A percentile compares a stretch with the other conserved stretches of the same genome.
Conservation (phyloP, 2,329 filamentous ascomycete genomes). For the Arthrocladium fulminans region DNA sequence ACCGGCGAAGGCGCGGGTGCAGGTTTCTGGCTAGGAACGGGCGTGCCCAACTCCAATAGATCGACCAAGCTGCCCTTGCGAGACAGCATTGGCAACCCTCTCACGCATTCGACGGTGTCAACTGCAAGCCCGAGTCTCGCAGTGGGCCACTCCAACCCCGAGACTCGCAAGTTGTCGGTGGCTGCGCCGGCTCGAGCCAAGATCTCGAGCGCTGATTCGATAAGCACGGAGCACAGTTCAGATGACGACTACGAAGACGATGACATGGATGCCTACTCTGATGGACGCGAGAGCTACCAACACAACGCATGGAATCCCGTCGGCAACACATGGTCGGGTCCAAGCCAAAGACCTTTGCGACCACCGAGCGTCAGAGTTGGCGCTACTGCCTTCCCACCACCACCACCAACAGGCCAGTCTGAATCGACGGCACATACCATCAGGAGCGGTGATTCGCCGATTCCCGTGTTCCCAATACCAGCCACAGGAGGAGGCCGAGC, state of each 20-base stretch:
- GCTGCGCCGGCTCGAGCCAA: constrained; percentile 35
- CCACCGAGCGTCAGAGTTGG: constrained; percentile 36
- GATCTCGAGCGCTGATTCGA: constrained; percentile 36
- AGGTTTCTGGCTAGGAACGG: constrained; percentile 33
- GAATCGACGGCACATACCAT: constrained; percentile 12
- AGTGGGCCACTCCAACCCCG: constrained; percentile 24
- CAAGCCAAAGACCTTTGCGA: constrained; percentile 25
- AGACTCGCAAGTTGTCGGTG: constrained; percentile 27
- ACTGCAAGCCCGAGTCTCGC: constrained; percentile 38
- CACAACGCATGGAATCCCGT: constrained; percentile 22
- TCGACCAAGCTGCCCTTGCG: constrained; percentile 28
- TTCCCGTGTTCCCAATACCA: constrained; percentile 21
- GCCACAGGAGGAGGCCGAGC: not conserved
- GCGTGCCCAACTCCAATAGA: constrained; percentile 29
- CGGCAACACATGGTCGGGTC: constrained; percentile 22
- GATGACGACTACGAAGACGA: constrained; percentile 24
- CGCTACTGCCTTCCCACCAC: constrained; percentile 29
- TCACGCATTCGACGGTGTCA: constrained; percentile 33
- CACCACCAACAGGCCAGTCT: constrained; percentile 13
- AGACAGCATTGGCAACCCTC: constrained; percentile 25
- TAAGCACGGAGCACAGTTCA: constrained; percentile 31
- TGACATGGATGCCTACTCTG: constrained; percentile 21
- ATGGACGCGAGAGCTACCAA: constrained; percentile 24
- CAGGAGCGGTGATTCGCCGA: constrained; percentile 15
- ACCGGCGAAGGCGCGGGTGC: constrained; percentile 18